Percentiles rank a stretch among this genome's conserved stretches.
Evolutionary conservation across 2,329 filamentous ascomycete species (phyloP).

Genomic region (Triangularia verruculosa): DNA sequence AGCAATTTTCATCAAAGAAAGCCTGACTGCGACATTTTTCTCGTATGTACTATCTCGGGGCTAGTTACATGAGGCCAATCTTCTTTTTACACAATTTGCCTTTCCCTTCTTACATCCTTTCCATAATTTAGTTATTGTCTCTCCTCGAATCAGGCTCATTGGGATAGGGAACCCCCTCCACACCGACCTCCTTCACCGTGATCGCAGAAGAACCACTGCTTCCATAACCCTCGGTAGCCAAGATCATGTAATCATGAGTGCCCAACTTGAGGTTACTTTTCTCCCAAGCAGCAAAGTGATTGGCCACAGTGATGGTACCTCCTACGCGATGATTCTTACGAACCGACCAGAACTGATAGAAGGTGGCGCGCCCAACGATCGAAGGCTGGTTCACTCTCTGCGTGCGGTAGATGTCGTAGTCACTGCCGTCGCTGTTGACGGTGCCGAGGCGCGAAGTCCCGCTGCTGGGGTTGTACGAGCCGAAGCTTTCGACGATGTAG

Average conservation of each 20-base stretch:
- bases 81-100: not conserved
- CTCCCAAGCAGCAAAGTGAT: slow-evolving; percentile 53
- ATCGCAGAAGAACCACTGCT: slow-evolving; percentile 18
- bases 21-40: not conserved
- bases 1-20: not conserved
- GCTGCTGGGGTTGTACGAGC: slow-evolving; percentile 46
- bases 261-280: slow-evolving; percentile 44
- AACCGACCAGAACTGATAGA: slow-evolving; percentile 51
- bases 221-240: slow-evolving; percentile 49
- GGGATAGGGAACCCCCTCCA: slow-evolving; percentile 12
- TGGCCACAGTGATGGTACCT: slow-evolving; percentile 48
- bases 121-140: slow-evolving; percentile 12
- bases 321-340: slow-evolving; percentile 43
- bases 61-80: not conserved
- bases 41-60: not conserved
- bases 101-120: not conserved
- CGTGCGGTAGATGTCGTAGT: slow-evolving; percentile 50
- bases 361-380: slow-evolving; percentile 46
- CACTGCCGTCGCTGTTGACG: slow-evolving; percentile 49
- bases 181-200: slow-evolving; percentile 16
- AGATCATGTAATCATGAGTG: slow-evolving; percentile 49
- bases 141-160: slow-evolving; percentile 19
- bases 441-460: slow-evolving; percentile 44
- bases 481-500: slow-evolving; percentile 26
- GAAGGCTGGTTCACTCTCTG: slow-evolving; percentile 45